A percentile compares a stretch with the other conserved stretches of the same genome.
Conservation (phyloP, 495 filamentous ascomycete genomes). For the Letharia columbiana region DNA sequence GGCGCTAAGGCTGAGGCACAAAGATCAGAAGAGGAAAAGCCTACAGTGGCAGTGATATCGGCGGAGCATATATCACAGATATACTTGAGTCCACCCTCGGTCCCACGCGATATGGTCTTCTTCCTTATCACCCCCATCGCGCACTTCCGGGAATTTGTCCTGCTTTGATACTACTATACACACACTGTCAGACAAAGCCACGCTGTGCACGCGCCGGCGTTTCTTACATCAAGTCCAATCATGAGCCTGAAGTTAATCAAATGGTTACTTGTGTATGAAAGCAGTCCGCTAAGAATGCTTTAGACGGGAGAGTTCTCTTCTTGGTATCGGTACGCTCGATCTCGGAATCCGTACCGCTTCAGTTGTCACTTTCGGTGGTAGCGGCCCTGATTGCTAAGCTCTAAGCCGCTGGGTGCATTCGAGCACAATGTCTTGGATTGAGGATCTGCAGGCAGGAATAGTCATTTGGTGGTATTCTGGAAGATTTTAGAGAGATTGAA, state of each 20-base stretch:
- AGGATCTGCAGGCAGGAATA: background rate
- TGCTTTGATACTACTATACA: background rate
- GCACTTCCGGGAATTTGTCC: background rate
- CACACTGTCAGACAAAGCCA: background rate
- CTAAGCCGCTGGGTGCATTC: background rate
- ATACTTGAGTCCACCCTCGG: slow-evolving; percentile 87
- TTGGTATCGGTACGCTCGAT: background rate
- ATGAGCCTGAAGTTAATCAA: background rate
- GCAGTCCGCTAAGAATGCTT: background rate
- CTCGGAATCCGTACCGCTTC: background rate
- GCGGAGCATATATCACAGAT: slow-evolving; percentile 92
- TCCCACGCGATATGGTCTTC: slow-evolving; percentile 81
- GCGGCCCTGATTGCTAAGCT: background rate
- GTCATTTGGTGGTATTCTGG: background rate
- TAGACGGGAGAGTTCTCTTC: background rate
- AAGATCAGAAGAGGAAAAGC: slow-evolving; percentile 25
- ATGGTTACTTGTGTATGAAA: background rate
- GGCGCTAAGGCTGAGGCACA: background rate
- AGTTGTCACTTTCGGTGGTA: background rate
- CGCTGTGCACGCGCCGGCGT: background rate
- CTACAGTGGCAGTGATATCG: slow-evolving; percentile 91
- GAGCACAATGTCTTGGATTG: background rate
- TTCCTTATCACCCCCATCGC: slow-evolving; percentile 92
- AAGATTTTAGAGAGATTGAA: background rate
- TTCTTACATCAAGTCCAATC: background rate